Base-by-base conservation (phyloP, 2,329 filamentous ascomycete species). In the Fusarium ramigenum region DNA sequence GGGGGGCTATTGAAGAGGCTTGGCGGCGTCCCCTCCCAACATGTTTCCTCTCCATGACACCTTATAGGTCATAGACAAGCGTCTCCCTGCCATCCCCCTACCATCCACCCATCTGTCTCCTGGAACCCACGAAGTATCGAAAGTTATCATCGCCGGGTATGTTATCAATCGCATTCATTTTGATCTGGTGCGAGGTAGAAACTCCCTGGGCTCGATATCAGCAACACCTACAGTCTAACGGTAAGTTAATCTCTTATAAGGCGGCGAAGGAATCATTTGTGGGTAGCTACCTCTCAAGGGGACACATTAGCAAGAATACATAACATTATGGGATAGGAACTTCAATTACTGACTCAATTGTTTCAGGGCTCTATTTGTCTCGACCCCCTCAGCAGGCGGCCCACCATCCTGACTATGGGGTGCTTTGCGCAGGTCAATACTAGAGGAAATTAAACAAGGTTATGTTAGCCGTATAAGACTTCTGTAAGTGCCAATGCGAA, bases 11-110 rank as follows among this genome's bases (percentile, higher is more conserved):
- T 30, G 4, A 30, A 30, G 30, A 30, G 30, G 30, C 30, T 30
- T 30, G 30, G 30, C 10, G 9, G 9, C 30, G 9, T 30, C 10
- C 30, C 30, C 30, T 30, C 11, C 30, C 30, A n/a, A n/a, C n/a
- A n/a, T n/a, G n/a, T n/a, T n/a, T n/a, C 30, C 30, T 30, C 4
- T 30, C 10, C 30, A 30, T 4, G 30, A 30, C 30, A 30, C 4
- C 11, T 4, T 30, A 10, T 10, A 30, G 30, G 30, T 30, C 11
- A 10, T 30, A 11, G 9, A 30, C 30, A 30, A 32, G 46, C 19
- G 28, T 12, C 25, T 49, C 0, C 21, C 19, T 0, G 6, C 12
- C 28, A 4, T 47, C 4, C 21, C 0, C 21, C 19, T 0, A 9
- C 12, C 28, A 4, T 47, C 4, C 21, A 14, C 8, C 14, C 9